Conservation (phyloP, 169 alveolate genomes). For the Plasmodium yoelii region DNA sequence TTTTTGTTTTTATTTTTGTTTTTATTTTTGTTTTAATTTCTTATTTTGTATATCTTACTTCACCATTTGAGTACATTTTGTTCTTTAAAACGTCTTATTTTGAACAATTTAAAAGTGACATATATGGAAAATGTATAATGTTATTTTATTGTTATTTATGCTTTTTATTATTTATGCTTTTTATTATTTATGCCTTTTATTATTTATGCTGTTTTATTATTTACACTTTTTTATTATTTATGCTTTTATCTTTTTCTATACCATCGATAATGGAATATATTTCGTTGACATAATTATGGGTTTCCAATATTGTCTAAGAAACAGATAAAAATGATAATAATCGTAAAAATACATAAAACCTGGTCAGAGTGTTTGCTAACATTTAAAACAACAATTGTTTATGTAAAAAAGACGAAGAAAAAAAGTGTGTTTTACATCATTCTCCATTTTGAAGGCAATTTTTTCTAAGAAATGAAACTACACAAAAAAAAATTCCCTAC, state of each 20-base stretch:
- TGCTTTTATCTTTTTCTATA: slow-evolving; percentile 13
- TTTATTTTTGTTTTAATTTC: slow-evolving; percentile 5
- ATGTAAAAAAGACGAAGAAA: neutral
- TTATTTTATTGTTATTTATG: slow-evolving; percentile 6
- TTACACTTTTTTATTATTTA: too few species aligned
- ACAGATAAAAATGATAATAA: slow-evolving; percentile 14
- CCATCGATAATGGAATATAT: slow-evolving; percentile 74
- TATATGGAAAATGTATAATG: neutral
- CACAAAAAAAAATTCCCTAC: neutral
- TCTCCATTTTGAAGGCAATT: slow-evolving; percentile 33
- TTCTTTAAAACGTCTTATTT: slow-evolving; percentile 50
- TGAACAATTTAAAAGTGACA: slow-evolving; percentile 11
- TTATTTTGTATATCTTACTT: slow-evolving; percentile 43
- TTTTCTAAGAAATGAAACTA: slow-evolving; percentile 6
- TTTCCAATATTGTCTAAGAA: slow-evolving; percentile 20
- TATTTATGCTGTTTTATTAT: too few species aligned
- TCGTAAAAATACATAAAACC: neutral
- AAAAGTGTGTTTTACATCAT: slow-evolving; percentile 21
- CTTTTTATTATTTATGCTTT: too few species aligned
- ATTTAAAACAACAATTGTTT: too few species aligned
- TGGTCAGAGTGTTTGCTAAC: too few species aligned
- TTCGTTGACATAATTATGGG: slow-evolving; percentile 16
- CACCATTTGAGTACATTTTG: slow-evolving; percentile 68
- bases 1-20: slow-evolving; percentile 14
- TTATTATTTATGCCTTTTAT: too few species aligned